These are phyloP conservation scores for Wolfiporia cocos DNA, from an alignment of 1,284 basidiomycete genomes.

Conservation along the genomic window DNA sequence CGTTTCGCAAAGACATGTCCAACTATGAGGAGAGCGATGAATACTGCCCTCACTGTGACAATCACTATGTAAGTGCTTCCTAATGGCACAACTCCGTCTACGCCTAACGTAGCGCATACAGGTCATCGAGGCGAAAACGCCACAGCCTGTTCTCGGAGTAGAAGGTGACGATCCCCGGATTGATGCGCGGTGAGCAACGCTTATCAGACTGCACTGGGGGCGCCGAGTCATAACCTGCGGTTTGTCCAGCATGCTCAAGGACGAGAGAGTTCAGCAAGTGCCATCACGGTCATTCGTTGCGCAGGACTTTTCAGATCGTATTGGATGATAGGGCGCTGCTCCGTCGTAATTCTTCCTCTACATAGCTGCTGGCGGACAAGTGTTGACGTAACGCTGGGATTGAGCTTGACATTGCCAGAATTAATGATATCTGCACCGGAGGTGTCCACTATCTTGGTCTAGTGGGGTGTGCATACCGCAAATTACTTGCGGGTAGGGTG, in stretches of 20 bases:
- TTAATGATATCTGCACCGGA: no score
- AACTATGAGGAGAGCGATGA: slow-evolving; percentile 94
- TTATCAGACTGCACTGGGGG: not conserved
- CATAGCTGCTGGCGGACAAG: no score
- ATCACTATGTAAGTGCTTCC: slow-evolving; percentile 77
- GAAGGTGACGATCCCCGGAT: slow-evolving; percentile 89
- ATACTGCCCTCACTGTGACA: slow-evolving; percentile 97
- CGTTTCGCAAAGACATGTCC: slow-evolving; percentile 92
- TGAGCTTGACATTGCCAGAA: no score
- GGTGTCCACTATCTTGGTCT: no score
- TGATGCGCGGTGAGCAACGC: slow-evolving; percentile 66
- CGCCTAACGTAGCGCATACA: slow-evolving; percentile 24
- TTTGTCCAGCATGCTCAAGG: slow-evolving; percentile 56
- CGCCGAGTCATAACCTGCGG: slow-evolving; percentile 2
- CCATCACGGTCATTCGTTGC: slow-evolving; percentile 44
- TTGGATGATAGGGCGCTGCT: no score
- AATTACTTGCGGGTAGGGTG: no score
- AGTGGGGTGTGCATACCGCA: no score
- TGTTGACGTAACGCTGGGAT: no score
- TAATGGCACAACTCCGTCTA: not conserved
- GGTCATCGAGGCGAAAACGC: slow-evolving; percentile 93
- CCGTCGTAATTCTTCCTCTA: no score
- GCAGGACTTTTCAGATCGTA: slow-evolving; percentile 30
- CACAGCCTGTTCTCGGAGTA: slow-evolving; percentile 78
- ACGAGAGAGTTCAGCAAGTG: slow-evolving; percentile 55